phyloP scores from a whole-genome alignment of 768 basidiomycete species.

The Dioszegia hungarica region DNA sequence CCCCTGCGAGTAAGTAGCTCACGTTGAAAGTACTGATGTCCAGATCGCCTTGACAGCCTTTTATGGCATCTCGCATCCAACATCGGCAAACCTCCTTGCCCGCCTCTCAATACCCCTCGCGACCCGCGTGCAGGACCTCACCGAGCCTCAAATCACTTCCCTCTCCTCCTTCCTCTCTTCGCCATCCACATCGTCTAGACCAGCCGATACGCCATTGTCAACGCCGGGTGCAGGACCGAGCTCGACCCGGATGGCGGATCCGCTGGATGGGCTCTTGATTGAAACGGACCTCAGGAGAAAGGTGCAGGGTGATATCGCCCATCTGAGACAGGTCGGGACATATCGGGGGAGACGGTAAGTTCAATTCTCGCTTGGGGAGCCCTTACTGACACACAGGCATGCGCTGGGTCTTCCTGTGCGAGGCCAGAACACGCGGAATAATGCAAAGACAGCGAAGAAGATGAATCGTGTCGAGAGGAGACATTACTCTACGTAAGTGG shows the following conservation, averaged over 20 bases:
- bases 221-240: slow-evolving; percentile 37
- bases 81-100: slow-evolving; percentile 76
- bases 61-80: slow-evolving; percentile 77
- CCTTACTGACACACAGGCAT: slow-evolving; percentile 51
- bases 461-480: slow-evolving; percentile 78
- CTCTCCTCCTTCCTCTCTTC: slow-evolving; percentile 93
- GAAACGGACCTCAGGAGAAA: slow-evolving; percentile 79
- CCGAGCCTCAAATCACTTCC: slow-evolving; percentile 79
- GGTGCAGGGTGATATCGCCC: slow-evolving; percentile 84
- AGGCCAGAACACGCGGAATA: slow-evolving; percentile 86
- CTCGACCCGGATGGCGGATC: background rate
- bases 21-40: background rate
- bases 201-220: slow-evolving; percentile 66
- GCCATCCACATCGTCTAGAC: slow-evolving; percentile 66
- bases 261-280: slow-evolving; percentile 60
- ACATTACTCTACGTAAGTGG: slow-evolving; percentile 47
- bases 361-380: too few relatives aligned
- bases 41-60: slow-evolving; percentile 87
- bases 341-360: slow-evolving; percentile 73
- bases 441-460: slow-evolving; percentile 83
- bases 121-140: slow-evolving; percentile 72
- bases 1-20: slow-evolving; percentile 62
- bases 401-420: slow-evolving; percentile 89
- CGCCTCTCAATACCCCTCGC: slow-evolving; percentile 86
- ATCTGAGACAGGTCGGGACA: slow-evolving; percentile 88